Evolutionary conservation across 306 rosid genomes (phyloP).

Genomic region (Citrullus amarus): DNA sequence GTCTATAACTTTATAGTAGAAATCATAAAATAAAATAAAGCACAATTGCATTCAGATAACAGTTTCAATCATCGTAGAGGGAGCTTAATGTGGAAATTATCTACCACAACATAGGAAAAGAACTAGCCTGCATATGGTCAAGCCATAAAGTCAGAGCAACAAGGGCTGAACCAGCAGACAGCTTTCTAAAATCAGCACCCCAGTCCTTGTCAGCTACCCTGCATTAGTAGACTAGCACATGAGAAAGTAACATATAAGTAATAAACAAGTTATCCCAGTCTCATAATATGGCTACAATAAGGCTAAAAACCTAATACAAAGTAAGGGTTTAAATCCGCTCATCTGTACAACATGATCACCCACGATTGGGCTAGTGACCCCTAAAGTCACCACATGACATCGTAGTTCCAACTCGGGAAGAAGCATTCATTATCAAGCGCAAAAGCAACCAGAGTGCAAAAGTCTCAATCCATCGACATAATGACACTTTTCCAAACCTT

Average conservation of each 20-base stretch:
- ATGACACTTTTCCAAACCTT: background rate
- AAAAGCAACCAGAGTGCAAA: background rate
- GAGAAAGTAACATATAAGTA: background rate
- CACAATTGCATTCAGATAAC: background rate
- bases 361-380: background rate
- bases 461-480: background rate
- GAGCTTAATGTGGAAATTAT: background rate
- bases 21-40: background rate
- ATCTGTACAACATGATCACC: background rate
- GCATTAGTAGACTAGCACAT: slow-evolving; percentile 13
- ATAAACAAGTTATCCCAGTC: background rate
- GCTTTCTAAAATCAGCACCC: slow-evolving; percentile 93
- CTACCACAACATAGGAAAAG: background rate
- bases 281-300: background rate
- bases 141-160: slow-evolving; percentile 98
- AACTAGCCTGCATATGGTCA: slow-evolving; percentile 87
- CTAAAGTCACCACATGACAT: background rate
- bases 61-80: background rate
- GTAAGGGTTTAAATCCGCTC: background rate
- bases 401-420: background rate
- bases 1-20: background rate
- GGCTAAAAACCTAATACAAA: background rate
- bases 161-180: slow-evolving; percentile 92
- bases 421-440: background rate
- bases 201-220: slow-evolving; percentile 92